These are phyloP conservation scores for Didymella sp. DNA, from an alignment of 2,329 filamentous ascomycete species.

Conservation along the genomic window DNA sequence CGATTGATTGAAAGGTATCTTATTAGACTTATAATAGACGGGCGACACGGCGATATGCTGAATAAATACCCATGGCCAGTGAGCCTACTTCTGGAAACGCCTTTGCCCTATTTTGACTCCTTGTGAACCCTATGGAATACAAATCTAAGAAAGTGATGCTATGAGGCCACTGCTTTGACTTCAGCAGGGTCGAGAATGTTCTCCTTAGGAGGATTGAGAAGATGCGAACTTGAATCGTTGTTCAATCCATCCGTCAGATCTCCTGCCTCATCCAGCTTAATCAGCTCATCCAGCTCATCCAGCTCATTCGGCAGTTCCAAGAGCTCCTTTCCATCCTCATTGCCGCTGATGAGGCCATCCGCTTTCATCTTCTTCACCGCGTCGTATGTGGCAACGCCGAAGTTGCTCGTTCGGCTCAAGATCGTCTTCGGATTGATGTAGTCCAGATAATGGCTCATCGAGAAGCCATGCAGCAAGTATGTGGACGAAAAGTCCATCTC, in stretches of 20 bases:
- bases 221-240: not conserved
- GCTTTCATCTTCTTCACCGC: constrained; percentile 26
- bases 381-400: constrained; percentile 25
- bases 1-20: constrained; percentile 2
- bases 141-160: not conserved
- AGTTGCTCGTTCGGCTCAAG: constrained; percentile 26
- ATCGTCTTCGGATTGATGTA: constrained; percentile 24
- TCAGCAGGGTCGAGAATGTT: not conserved
- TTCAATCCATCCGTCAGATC: not conserved
- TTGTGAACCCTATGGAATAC: not conserved
- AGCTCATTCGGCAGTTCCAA: not conserved
- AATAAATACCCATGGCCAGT: constrained; percentile 10
- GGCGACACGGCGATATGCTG: constrained; percentile 2
- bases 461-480: constrained; percentile 31
- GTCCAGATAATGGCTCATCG: constrained; percentile 3
- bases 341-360: constrained; percentile 20
- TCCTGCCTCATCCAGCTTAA: not conserved
- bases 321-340: constrained; percentile 4
- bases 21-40: constrained; percentile 13
- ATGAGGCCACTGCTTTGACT: not conserved
- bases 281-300: not conserved
- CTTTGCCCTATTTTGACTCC: not conserved
- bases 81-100: constrained; percentile 1
- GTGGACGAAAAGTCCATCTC: constrained; percentile 27
- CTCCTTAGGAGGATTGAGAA: not conserved